Evolutionary conservation across 2,329 filamentous ascomycete species (phyloP).

Genomic region (Fusarium siculi): DNA sequence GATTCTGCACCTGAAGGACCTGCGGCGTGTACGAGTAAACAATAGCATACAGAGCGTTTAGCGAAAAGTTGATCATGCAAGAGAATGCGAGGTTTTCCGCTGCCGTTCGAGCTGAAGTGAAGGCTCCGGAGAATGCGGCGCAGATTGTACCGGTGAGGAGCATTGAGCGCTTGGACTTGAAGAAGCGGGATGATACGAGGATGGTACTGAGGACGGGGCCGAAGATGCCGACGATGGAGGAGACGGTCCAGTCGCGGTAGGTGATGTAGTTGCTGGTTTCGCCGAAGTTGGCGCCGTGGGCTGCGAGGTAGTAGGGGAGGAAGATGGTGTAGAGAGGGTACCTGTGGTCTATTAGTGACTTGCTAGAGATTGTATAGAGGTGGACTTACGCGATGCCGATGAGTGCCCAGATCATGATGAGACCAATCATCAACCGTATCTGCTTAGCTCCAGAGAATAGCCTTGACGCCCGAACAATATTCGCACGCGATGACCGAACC

Average conservation of each 20-base stretch:
- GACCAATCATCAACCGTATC: neutral
- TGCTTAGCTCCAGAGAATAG: neutral
- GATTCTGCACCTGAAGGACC: neutral
- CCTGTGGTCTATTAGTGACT: rapidly evolving
- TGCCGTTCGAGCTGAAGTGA: neutral
- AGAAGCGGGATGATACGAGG: neutral
- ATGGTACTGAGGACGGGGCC: neutral
- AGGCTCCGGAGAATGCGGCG: neutral
- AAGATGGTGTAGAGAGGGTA: constrained; percentile 1
- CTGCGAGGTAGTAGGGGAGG: neutral
- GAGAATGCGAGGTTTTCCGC: neutral
- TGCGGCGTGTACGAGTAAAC: neutral
- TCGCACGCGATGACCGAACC: neutral
- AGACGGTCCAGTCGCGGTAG: neutral
- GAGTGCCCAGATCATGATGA: neutral
- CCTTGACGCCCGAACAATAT: neutral
- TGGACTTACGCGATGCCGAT: neutral
- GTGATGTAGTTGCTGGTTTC: neutral
- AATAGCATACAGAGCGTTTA: neutral
- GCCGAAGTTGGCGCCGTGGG: constrained; percentile 1
- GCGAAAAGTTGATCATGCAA: neutral
- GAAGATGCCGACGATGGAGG: neutral
- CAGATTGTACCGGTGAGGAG: neutral
- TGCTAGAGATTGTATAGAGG: rapidly evolving
- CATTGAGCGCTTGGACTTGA: neutral